Conservation (phyloP, 2,329 filamentous ascomycete species). For the Cercospora janseana region DNA sequence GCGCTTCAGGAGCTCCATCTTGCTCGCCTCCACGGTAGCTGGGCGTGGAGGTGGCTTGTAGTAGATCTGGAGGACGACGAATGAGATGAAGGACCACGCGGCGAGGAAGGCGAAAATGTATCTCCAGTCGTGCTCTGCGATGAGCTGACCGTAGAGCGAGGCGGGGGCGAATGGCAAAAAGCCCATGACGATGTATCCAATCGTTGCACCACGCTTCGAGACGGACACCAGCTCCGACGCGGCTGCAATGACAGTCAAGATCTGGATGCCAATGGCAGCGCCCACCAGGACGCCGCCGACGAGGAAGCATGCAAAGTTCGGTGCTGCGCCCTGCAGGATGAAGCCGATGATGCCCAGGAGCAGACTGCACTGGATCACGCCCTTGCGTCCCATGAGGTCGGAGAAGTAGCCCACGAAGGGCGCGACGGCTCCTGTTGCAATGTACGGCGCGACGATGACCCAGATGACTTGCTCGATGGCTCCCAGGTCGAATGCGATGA, state of each 20-base stretch:
- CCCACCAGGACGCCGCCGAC: constrained; percentile 13
- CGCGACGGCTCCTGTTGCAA: constrained; percentile 22
- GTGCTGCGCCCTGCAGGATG: constrained; percentile 21
- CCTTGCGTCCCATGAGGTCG: constrained; percentile 20
- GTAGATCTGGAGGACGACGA: constrained; percentile 51
- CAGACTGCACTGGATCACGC: constrained; percentile 15
- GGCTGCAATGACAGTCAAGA: constrained; percentile 51
- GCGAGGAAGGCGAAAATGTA: constrained; percentile 54
- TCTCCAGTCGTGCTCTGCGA: constrained; percentile 51
- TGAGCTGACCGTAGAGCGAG: constrained; percentile 60
- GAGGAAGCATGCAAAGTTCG: constrained; percentile 18
- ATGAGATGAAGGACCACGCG: constrained; percentile 52
- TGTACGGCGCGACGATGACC: constrained; percentile 22
- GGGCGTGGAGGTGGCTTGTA: constrained; percentile 54
- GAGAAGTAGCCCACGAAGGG: constrained; percentile 20
- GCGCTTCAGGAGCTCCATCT: constrained; percentile 42
- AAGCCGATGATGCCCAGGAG: constrained; percentile 18
- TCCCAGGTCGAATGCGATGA: constrained; percentile 18
- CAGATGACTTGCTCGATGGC: constrained; percentile 23
- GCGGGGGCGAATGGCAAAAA: constrained; percentile 61
- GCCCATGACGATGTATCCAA: constrained; percentile 58
- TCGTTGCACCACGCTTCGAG: constrained; percentile 61
- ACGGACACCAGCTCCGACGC: constrained; percentile 66
- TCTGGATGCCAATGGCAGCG: constrained; percentile 16
- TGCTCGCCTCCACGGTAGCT: constrained; percentile 39